Evolutionary conservation across 495 filamentous ascomycete species (phyloP).

Genomic region (Tuber indicum): DNA sequence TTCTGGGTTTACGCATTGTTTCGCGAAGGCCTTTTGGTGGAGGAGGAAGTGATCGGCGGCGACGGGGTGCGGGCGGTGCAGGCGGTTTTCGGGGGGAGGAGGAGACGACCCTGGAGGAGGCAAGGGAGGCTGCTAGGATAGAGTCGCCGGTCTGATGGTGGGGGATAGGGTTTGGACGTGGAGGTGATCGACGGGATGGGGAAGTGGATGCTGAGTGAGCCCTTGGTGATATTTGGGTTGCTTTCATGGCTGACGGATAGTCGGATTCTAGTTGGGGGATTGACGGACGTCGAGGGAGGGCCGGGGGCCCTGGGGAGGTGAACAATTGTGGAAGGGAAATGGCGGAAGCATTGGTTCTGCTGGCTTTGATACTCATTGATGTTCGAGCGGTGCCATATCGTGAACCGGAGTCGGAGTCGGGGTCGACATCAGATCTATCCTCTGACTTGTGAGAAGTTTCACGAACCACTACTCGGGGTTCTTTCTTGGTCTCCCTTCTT

Average conservation of each 20-base stretch:
- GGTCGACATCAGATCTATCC: neutral
- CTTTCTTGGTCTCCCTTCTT: neutral
- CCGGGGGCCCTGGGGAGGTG: neutral
- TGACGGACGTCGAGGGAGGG: constrained; percentile 17
- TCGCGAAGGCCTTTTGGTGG: constrained; percentile 49
- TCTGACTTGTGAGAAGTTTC: neutral
- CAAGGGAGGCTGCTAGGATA: constrained; percentile 77
- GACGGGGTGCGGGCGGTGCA: constrained; percentile 29
- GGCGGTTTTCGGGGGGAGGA: constrained; percentile 44
- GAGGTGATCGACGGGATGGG: constrained; percentile 1
- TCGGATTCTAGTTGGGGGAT: constrained; percentile 6
- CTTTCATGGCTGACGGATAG: constrained; percentile 6
- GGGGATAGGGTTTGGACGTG: constrained; percentile 42
- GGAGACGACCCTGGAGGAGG: constrained; percentile 60
- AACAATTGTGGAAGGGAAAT: neutral
- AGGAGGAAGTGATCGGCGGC: constrained; percentile 45
- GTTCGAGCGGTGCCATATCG: constrained; percentile 16
- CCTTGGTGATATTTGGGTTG: constrained; percentile 6
- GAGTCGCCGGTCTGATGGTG: constrained; percentile 56
- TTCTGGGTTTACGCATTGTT: constrained; percentile 63
- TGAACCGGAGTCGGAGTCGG: constrained; percentile 8
- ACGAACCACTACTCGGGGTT: neutral
- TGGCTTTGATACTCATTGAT: constrained; percentile 9
- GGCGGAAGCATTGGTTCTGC: neutral
- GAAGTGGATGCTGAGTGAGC: neutral